Percentiles rank a stretch among this genome's conserved stretches.
Evolutionary conservation across 1,284 basidiomycete species (phyloP).

Genomic region (Boletellus deceptivus): DNA sequence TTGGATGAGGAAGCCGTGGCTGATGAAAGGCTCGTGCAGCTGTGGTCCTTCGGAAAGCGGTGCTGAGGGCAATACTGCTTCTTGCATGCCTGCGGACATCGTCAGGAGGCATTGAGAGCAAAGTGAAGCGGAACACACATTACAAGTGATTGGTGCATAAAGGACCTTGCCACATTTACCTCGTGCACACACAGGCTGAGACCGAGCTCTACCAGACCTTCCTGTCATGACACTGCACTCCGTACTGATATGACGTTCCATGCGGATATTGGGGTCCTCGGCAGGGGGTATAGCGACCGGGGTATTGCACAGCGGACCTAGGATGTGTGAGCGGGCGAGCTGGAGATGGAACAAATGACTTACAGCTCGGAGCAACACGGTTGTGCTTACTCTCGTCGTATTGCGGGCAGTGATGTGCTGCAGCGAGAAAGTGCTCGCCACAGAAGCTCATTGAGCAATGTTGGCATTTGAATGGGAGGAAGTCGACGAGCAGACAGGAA

Average conservation of each 20-base stretch:
- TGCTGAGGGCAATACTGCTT: slow-evolving; percentile 71
- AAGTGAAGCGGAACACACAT: slow-evolving; percentile 44
- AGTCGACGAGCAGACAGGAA: slow-evolving; percentile 69
- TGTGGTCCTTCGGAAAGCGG: slow-evolving; percentile 69
- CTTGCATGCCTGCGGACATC: slow-evolving; percentile 52
- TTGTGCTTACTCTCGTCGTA: slow-evolving; percentile 70
- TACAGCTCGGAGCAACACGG: slow-evolving; percentile 71
- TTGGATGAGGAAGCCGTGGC: slow-evolving; percentile 17
- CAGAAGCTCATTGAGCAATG: slow-evolving; percentile 69
- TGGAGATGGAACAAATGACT: slow-evolving; percentile 14
- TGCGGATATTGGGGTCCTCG: slow-evolving; percentile 72
- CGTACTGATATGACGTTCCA: slow-evolving; percentile 65
- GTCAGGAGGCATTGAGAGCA: slow-evolving; percentile 5
- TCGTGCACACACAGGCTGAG: slow-evolving; percentile 58
- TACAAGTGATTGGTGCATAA: slow-evolving; percentile 69
- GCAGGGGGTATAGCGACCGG: slow-evolving; percentile 70
- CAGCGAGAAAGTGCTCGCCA: slow-evolving; percentile 69
- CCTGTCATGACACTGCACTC: slow-evolving; percentile 66
- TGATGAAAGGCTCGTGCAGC: slow-evolving; percentile 40
- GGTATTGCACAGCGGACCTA: slow-evolving; percentile 69
- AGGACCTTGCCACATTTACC: slow-evolving; percentile 67
- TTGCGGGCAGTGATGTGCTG: slow-evolving; percentile 60
- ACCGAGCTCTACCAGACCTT: slow-evolving; percentile 44
- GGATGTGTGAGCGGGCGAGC: slow-evolving; percentile 6
- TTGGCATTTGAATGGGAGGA: slow-evolving; percentile 79